Evolutionary conservation across 164 flowering plant genomes (phyloP).

Genomic region (Santalum album): DNA sequence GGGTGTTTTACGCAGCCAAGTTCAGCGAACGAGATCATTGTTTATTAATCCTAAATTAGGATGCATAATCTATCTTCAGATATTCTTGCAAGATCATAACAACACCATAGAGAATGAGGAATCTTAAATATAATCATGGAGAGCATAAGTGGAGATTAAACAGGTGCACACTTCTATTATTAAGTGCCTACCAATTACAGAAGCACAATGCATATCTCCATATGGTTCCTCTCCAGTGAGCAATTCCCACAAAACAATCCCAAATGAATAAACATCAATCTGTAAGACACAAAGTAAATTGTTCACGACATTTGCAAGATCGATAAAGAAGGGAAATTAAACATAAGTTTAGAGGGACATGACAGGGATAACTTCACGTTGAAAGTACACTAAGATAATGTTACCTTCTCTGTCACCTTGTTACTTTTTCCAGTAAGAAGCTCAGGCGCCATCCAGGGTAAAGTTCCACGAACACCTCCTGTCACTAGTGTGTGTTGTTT

Average conservation of each 20-base stretch:
- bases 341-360: too few relatives aligned
- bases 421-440: conserved; percentile 86
- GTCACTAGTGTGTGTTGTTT: conserved; percentile 88
- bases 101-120: too few relatives aligned
- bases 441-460: conserved; percentile 99
- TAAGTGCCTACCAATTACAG: conserved; percentile 64
- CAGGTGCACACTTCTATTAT: neutral
- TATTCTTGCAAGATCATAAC: too few relatives aligned
- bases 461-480: conserved; percentile 96
- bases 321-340: too few relatives aligned
- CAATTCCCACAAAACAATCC: conserved; percentile 95
- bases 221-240: conserved; percentile 97
- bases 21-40: too few relatives aligned
- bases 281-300: conserved; percentile 18
- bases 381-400: too few relatives aligned
- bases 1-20: too few relatives aligned
- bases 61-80: too few relatives aligned
- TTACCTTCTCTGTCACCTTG: conserved; percentile 94
- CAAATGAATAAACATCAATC: conserved; percentile 97
- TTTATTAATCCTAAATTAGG: too few relatives aligned
- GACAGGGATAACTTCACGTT: too few relatives aligned
- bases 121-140: neutral
- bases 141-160: neutral
- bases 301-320: neutral
- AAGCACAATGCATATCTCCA: conserved; percentile 85